phyloP scores from a whole-genome alignment of 495 filamentous ascomycete species.

The Neurospora sp. region DNA sequence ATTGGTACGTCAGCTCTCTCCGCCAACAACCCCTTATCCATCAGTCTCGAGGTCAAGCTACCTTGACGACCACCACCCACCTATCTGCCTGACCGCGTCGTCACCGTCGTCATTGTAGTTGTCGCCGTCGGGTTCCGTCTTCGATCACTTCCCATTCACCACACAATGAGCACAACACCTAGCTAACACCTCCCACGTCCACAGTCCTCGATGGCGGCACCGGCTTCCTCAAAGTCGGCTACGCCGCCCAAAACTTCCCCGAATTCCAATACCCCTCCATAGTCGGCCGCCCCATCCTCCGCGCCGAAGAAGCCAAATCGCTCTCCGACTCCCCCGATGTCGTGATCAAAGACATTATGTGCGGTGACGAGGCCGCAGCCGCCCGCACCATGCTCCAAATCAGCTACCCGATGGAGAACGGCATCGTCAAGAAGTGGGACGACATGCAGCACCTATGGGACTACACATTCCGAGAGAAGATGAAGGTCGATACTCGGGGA shows the following conservation, averaged over 20 bases:
- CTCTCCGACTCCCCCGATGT: conserved; percentile 27
- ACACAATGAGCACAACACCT: background rate
- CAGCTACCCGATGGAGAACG: conserved; percentile 98
- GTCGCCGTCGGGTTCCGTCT: background rate
- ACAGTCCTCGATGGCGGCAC: conserved; percentile 98
- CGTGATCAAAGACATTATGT: conserved; percentile 97
- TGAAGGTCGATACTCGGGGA: conserved; percentile 80
- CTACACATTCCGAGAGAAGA: conserved; percentile 94
- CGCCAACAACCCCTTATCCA: conserved; percentile 4
- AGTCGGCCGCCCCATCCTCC: conserved; percentile 93
- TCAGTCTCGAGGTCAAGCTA: background rate
- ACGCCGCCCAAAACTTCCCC: conserved; percentile 97
- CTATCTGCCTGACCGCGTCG: background rate
- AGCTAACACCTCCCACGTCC: conserved; percentile 9
- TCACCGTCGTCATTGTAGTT: background rate
- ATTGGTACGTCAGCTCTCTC: conserved; percentile 7
- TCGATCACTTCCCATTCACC: background rate
- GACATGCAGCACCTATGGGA: conserved; percentile 99
- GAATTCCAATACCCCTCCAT: conserved; percentile 98
- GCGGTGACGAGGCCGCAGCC: conserved; percentile 93
- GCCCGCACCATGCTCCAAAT: conserved; percentile 96
- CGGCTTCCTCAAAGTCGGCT: conserved; percentile 98
- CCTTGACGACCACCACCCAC: background rate
- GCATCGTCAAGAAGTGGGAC: conserved; percentile 98
- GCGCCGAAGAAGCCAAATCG: conserved; percentile 68